Evolutionary conservation across 2,329 filamentous ascomycete genomes (phyloP), one percentile per base, ranked within the genome.

Genomic region (Colletotrichum cuscutae): DNA sequence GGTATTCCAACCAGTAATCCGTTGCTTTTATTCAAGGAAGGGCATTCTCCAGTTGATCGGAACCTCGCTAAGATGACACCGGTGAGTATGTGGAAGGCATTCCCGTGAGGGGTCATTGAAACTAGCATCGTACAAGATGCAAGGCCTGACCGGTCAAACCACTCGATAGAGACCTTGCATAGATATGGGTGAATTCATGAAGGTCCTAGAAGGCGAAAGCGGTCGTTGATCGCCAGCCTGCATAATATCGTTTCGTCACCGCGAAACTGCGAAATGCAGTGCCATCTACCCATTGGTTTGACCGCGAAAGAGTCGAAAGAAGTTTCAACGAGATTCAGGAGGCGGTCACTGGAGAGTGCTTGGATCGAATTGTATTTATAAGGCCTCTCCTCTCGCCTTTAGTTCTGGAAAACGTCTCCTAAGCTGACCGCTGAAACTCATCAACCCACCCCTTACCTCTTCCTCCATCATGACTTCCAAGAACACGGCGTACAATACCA

Each of bases 341-440:
- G 5, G 5, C 37, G 15, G 1, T 1, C 0, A 49, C 7, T 49
- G 42, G 42, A 19, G 19, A n/a, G 1, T 8, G 0, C 3, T n/a
- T 8, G 3, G 4, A n/a, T 1, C 42, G 3, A 9, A 4, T 6
- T 42, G 42, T 49, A n/a, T 11, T 49, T 49, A 49, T 49, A 49
- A n/a, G 19, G 15, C 42, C 0, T 8, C 19, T 49, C 3, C 19
- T 49, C 3, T 49, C 19, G 42, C 19, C 0, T 19, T 49, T 0
- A n/a, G 19, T 7, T 1, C 0, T 4, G 15, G 2, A 49, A 4
- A n/a, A n/a, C 3, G 1, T 0, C 19, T 1, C 15, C 15, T 7
- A 46, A 46, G 42, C 42, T 49, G 0, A 49, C 42, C 19, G 5
- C 19, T n/a, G 19, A n/a, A 49, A 49, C 7, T 8, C 19, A 49